phyloP scores from a whole-genome alignment of 2,329 filamentous ascomycete genomes.

The Albifimbria verrucaria region DNA sequence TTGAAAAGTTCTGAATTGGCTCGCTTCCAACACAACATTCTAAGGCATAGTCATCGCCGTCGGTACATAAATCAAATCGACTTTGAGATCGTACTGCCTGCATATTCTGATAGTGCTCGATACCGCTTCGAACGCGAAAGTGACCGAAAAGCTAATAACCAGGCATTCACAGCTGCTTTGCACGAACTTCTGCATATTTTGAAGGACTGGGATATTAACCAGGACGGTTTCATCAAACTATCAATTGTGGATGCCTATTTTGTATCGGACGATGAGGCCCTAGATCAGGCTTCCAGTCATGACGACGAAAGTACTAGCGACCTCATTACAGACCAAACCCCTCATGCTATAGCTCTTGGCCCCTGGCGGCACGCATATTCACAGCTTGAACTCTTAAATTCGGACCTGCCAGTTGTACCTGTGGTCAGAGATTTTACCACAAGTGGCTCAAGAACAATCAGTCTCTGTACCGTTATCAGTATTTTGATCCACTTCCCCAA shows the following conservation, averaged over 20 bases:
- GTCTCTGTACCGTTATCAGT: slow-evolving; percentile 8
- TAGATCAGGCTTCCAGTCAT: too few relatives aligned
- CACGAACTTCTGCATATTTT: slow-evolving; percentile 13
- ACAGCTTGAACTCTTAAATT: not conserved
- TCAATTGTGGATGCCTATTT: slow-evolving; percentile 12
- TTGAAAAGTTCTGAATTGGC: slow-evolving; percentile 15
- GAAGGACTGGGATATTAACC: slow-evolving; percentile 13
- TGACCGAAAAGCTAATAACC: slow-evolving; percentile 15
- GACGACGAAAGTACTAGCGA: too few relatives aligned
- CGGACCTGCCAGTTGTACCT: not conserved
- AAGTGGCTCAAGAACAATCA: slow-evolving; percentile 1
- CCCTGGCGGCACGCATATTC: not conserved
- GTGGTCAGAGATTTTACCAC: not conserved
- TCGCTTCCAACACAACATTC: slow-evolving; percentile 11
- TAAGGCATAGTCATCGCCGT: slow-evolving; percentile 8
- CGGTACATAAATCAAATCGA: slow-evolving; percentile 12
- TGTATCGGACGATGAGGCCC: slow-evolving; percentile 8
- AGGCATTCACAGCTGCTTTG: slow-evolving; percentile 16
- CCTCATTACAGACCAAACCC: not conserved
- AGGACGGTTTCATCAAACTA: slow-evolving; percentile 9
- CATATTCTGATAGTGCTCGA: slow-evolving; percentile 11
- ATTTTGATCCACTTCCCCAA: slow-evolving; percentile 13
- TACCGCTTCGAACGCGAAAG: slow-evolving; percentile 14
- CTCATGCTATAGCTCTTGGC: not conserved
- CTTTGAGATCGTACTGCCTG: slow-evolving; percentile 14